phyloP scores from a whole-genome alignment of 352 stramenopile genomes.

The Phytophthora colocasiae region DNA sequence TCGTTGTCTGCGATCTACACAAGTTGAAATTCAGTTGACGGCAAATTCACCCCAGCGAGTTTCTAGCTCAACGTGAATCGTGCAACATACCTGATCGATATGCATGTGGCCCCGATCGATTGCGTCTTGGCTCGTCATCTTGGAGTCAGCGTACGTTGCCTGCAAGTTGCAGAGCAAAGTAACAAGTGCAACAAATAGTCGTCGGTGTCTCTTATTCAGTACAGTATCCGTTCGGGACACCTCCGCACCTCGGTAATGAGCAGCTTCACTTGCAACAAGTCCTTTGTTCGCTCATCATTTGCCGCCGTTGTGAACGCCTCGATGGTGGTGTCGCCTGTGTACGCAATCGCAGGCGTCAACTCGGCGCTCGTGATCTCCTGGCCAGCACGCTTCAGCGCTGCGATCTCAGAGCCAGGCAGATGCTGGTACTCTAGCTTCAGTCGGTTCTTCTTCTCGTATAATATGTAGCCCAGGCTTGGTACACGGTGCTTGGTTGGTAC shows the following conservation, averaged over 20 bases:
- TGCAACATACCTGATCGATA: constrained; percentile 61
- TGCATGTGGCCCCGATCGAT: constrained; percentile 74
- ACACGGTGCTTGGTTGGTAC: constrained; percentile 80
- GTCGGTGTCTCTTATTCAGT: constrained; percentile 9
- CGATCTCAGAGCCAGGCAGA: constrained; percentile 51
- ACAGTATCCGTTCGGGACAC: constrained; percentile 9
- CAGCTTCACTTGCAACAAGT: constrained; percentile 71
- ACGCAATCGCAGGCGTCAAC: constrained; percentile 70
- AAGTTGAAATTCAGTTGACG: constrained; percentile 18
- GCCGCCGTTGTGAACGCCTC: constrained; percentile 51
- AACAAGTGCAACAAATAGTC: constrained; percentile 11
- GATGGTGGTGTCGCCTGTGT: constrained; percentile 84
- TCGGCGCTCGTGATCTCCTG: constrained; percentile 47
- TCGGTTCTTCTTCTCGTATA: constrained; percentile 66
- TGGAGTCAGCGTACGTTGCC: constrained; percentile 73
- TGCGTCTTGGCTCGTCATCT: constrained; percentile 55
- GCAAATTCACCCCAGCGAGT: neutral
- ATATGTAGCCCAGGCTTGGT: constrained; percentile 75
- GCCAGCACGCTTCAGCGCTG: constrained; percentile 48
- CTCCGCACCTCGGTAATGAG: constrained; percentile 80
- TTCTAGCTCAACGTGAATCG: constrained; percentile 1
- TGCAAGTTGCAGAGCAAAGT: constrained; percentile 24
- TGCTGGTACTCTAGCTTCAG: constrained; percentile 63
- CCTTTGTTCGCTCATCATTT: constrained; percentile 28
- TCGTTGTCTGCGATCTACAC: constrained; percentile 52